Base-by-base conservation (phyloP, 2,329 filamentous ascomycete genomes). In the Colletotrichum sp. region DNA sequence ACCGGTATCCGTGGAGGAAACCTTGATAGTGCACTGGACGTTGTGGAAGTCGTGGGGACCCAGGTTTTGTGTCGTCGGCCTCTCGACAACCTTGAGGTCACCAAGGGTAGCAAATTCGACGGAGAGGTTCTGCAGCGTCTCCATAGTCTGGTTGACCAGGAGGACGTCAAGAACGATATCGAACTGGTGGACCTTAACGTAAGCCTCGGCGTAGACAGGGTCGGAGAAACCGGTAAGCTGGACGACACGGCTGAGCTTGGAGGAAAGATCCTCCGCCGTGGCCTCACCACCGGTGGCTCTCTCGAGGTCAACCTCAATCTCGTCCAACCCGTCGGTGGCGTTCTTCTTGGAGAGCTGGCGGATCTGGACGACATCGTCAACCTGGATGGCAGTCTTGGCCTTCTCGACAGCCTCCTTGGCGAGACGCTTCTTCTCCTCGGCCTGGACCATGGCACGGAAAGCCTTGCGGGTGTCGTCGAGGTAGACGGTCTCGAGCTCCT, bases 51-150 rank as follows among this genome's bases (percentile, higher is more conserved):
- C 97, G 83, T 98, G 96, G 1, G 96, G 95, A 3, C 94, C 96
- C 15, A 99, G 91, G 82, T 98, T 99, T 85, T 99, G 97, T 7
- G 97, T 99, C 4, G 96, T 98, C 57, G 97, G 97, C 78, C 96
- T 92, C 87, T 99, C 97, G 28, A 99, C 96, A 39, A 99, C 97
- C 88, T 99, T 99, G 77, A 99, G 91, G 83, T 99, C 97, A 77
- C 97, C 97, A 1, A 99, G 90, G 1, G 97, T 99, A n/a, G 97
- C 97, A 83, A 99, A 99, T 85, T 99, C 97, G 26, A 99, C 96
- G 0, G 96, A 98, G 36, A 99, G 90, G 82, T 99, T 99, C 85
- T 99, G 97, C 28, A 99, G 90, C 4, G 97, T 99, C 82, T 99
- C 96, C 16, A 94, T 95, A 1, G 97, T 99, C 86, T 99, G 97